These are phyloP conservation scores for Priceomyces melissophilus DNA, from an alignment of 805 yeast species.

Conservation along the genomic window DNA sequence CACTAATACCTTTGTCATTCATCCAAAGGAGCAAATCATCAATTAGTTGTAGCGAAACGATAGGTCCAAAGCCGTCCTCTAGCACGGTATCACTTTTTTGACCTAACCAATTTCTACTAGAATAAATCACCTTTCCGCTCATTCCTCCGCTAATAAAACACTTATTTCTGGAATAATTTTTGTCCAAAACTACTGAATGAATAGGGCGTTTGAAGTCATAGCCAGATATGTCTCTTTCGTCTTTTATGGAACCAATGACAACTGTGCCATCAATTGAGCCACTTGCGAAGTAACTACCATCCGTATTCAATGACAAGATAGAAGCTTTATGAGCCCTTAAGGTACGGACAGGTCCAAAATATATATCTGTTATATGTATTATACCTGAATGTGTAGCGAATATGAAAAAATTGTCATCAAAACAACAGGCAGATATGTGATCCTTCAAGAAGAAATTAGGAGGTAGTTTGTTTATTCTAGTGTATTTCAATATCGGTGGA, in stretches of 20 bases:
- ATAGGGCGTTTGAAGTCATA: constrained; percentile 85
- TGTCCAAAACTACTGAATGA: constrained; percentile 79
- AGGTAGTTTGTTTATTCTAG: constrained; percentile 67
- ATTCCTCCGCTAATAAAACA: constrained; percentile 86
- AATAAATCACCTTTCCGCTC: constrained; percentile 73
- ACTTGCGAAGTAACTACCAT: constrained; percentile 73
- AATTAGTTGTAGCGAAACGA: constrained; percentile 61
- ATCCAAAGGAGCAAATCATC: constrained; percentile 77
- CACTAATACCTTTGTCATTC: constrained; percentile 73
- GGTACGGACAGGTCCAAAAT: constrained; percentile 61
- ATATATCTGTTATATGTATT: constrained; percentile 62
- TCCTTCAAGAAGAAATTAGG: constrained; percentile 68
- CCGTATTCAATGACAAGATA: constrained; percentile 66
- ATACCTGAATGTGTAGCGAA: constrained; percentile 92
- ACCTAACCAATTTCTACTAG: constrained; percentile 85
- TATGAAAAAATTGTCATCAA: constrained; percentile 58
- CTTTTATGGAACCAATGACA: constrained; percentile 67
- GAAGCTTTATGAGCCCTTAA: constrained; percentile 85
- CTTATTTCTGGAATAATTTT: constrained; percentile 56
- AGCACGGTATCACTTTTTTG: constrained; percentile 66
- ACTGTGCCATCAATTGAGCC: constrained; percentile 95
- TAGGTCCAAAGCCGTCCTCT: constrained; percentile 62
- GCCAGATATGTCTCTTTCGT: constrained; percentile 62
- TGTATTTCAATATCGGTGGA: constrained; percentile 74
- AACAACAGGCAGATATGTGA: constrained; percentile 68